Evolutionary conservation across 2,329 filamentous ascomycete species (phyloP).

Genomic region (Sporothrix brasiliensis): DNA sequence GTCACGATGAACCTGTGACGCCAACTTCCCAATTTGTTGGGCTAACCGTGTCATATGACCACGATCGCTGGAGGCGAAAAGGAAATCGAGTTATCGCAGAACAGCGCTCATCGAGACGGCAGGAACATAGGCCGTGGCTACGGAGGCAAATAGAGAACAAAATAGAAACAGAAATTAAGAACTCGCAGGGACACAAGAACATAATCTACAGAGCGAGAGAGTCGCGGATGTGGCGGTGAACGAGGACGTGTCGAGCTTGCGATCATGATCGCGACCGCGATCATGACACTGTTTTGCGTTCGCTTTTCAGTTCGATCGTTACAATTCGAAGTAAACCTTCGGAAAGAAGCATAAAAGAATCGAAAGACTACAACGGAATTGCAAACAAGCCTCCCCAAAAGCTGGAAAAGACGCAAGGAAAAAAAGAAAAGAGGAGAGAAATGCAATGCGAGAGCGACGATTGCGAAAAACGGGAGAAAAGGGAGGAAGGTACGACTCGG

Average conservation of each 20-base stretch:
- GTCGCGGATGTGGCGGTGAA: too few species aligned
- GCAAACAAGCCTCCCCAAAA: background rate
- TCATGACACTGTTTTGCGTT: too few species aligned
- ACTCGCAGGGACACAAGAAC: too few species aligned
- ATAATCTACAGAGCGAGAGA: background rate
- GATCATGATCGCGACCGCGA: background rate
- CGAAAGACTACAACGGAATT: background rate
- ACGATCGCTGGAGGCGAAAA: background rate
- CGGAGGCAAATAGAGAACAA: background rate
- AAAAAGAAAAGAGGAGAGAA: constrained; percentile 35
- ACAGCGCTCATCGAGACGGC: background rate
- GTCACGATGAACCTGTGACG: background rate
- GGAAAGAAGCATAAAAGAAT: background rate
- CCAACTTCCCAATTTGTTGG: background rate
- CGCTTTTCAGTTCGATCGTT: too few species aligned
- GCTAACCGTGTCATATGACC: constrained; percentile 4
- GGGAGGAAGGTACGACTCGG: constrained; percentile 33
- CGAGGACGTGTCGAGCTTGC: background rate
- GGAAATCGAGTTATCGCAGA: background rate
- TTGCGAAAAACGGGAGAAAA: constrained; percentile 35
- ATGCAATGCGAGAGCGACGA: constrained; percentile 26
- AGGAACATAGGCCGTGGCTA: background rate
- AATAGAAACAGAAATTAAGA: background rate
- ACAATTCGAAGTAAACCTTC: too few species aligned
- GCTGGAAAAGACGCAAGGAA: background rate